A percentile compares a stretch with the other conserved stretches of the same genome.
Evolutionary conservation across 495 filamentous ascomycete species (phyloP).

Genomic region (Eremomyces bilateralis): DNA sequence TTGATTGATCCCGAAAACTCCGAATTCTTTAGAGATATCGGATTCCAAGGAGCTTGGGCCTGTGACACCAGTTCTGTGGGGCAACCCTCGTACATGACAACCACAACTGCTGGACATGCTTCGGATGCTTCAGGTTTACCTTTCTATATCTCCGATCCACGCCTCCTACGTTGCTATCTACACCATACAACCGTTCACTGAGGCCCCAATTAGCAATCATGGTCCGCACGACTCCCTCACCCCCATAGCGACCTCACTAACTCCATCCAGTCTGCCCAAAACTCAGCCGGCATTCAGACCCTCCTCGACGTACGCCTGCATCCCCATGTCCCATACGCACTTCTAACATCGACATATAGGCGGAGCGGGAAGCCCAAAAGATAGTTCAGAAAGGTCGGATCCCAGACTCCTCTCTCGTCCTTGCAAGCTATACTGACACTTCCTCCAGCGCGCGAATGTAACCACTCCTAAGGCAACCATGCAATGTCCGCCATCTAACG

Average conservation of each 20-base stretch:
- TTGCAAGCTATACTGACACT: no score
- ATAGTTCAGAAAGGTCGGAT: conserved; percentile 78
- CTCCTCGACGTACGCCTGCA: conserved; percentile 74
- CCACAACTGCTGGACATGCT: no score
- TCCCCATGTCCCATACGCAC: neutral
- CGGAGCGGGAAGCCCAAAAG: conserved; percentile 96
- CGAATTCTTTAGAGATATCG: neutral
- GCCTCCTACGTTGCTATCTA: no score
- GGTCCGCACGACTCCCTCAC: no score
- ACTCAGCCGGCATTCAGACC: conserved; percentile 93
- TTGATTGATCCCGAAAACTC: neutral
- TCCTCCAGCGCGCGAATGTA: conserved; percentile 36
- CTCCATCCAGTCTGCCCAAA: conserved; percentile 65
- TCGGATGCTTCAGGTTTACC: no score
- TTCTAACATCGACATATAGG: conserved; percentile 27
- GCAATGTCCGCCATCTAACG: neutral
- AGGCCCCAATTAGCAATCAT: no score
- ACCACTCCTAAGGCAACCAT: conserved; percentile 3
- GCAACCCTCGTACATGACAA: no score
- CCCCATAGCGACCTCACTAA: no score
- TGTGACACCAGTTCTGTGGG: no score
- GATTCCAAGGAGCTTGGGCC: neutral
- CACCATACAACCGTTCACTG: no score
- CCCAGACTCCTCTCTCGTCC: neutral
- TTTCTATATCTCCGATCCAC: no score